A percentile compares a stretch with the other conserved stretches of the same genome.
phyloP scores from a whole-genome alignment of 208 protist genomes.

The Leishmania major region DNA sequence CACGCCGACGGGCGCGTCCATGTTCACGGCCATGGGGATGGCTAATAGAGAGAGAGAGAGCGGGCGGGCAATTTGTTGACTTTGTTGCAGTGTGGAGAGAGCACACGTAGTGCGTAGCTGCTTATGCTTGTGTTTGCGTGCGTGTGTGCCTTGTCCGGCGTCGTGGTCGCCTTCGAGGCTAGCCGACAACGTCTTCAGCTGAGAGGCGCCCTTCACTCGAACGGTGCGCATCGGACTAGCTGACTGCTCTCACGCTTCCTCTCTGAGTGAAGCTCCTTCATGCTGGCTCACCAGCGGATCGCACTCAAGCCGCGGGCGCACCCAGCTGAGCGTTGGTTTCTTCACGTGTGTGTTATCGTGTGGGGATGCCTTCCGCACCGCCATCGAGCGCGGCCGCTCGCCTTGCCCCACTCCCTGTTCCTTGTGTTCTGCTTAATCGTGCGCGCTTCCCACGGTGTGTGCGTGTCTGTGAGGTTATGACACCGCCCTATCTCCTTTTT shows the following conservation, averaged over 20 bases:
- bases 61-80: neutral
- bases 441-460: neutral
- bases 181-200: neutral
- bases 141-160: neutral
- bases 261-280: neutral
- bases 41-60: neutral
- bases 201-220: neutral
- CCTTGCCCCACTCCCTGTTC: neutral
- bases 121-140: neutral
- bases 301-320: neutral
- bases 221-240: neutral
- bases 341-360: neutral
- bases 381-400: neutral
- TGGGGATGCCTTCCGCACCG: neutral
- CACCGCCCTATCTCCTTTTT: neutral
- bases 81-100: neutral
- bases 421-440: neutral
- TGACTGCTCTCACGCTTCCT: neutral
- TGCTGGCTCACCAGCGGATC: neutral
- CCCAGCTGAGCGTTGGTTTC: neutral
- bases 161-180: neutral
- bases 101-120: neutral
- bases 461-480: neutral
- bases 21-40: constrained; percentile 29
- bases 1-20: constrained; percentile 12